Evolutionary conservation across 2,329 filamentous ascomycete species (phyloP), one percentile per base, ranked within the genome.

Genomic region (Xenoacremonium recifei): DNA sequence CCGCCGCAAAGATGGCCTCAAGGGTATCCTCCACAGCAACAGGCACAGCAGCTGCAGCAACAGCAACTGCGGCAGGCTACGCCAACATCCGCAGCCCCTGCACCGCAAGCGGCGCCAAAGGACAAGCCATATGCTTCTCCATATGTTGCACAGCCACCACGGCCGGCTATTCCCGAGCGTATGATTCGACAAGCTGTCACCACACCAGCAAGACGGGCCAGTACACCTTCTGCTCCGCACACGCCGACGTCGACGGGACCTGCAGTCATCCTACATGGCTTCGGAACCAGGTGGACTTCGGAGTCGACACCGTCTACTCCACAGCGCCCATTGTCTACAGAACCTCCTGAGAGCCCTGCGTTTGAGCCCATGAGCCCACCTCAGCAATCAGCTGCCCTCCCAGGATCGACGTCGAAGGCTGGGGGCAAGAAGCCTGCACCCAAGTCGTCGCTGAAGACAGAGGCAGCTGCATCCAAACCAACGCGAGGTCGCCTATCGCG

Each of bases 321-420:
- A 19, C 9, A 13, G 2, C 59, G 63, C 15, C 67, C 64, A 9
- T 49, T 62, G 10, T 45, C 53, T 19, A 53, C 44, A 15, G 70
- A 72, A 35, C 60, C 69, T 13, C 60, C 69, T 13, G 68, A 70
- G 23, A 78, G 77, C 44, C 81, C 81, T 3, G 70, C 72, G 4
- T 74, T 68, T 43, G 81, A 85, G 50, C 79, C 79, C 1, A 65
- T 83, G 4, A 84, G 80, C 48, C 81, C 80, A 3, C 67, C 77
- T 2, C 58, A 65, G 32, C 63, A 62, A 21, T 58, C 66, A 35
- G 60, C 67, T 23, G 64, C 67, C 13, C 45, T 70, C 12, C 59
- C 65, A 15, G 48, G 39, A 47, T 65, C 49, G 51, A 64, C 41
- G 39, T 59, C 44, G 19, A 66, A 46, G 39, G 48, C 35, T 1